Percentiles rank a stretch among this genome's conserved stretches.
Conservation (phyloP, 2,329 filamentous ascomycete genomes). For the Aureobasidium leucospermi region DNA sequence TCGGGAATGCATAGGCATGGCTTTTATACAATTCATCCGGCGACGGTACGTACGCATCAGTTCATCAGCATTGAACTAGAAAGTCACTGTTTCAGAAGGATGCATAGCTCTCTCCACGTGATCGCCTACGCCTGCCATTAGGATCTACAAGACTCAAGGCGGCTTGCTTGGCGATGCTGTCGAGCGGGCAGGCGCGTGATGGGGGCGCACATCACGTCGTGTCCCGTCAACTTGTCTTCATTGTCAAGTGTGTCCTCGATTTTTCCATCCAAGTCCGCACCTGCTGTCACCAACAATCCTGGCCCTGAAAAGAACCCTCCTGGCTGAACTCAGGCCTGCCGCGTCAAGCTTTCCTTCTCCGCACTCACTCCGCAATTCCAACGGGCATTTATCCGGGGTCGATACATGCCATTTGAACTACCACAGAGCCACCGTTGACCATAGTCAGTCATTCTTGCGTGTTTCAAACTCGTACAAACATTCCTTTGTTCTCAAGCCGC, state of each 20-base stretch:
- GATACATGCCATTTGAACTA: constrained; percentile 1
- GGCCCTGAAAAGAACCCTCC: background rate
- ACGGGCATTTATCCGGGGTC: constrained; percentile 6
- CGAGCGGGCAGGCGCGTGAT: constrained; percentile 11
- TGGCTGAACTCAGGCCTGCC: background rate
- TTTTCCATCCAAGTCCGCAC: background rate
- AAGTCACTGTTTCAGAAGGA: background rate
- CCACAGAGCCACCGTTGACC: background rate
- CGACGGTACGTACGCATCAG: constrained; percentile 8
- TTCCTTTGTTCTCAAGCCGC: too few relatives aligned
- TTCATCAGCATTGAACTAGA: background rate
- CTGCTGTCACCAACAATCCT: background rate
- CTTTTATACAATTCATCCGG: constrained; percentile 6
- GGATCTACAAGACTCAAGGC: background rate
- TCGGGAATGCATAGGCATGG: background rate
- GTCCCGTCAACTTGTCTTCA: constrained; percentile 4
- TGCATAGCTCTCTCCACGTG: constrained; percentile 4
- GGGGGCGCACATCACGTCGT: background rate
- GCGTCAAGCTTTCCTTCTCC: constrained; percentile 11
- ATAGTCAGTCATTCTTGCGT: background rate
- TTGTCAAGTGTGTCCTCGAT: background rate
- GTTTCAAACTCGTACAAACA: background rate
- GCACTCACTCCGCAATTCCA: background rate
- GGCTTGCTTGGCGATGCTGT: constrained; percentile 5
- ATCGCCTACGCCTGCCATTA: constrained; percentile 5